Evolutionary conservation across 345 rosid species (phyloP).

Genomic region (Salix brachista): DNA sequence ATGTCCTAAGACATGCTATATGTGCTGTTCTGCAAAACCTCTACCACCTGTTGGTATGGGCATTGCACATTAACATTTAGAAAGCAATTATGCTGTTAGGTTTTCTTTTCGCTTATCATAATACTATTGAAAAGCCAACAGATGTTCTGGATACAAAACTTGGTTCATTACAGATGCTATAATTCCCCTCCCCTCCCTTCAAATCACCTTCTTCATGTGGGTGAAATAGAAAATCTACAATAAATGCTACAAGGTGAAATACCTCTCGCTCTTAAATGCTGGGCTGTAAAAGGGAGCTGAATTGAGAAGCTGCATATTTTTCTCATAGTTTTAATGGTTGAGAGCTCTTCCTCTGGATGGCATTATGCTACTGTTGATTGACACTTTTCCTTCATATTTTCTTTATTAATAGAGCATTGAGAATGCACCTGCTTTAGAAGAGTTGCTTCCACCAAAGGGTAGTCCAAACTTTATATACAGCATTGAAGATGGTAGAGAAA

Average conservation of each 20-base stretch:
- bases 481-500: slow-evolving; percentile 61
- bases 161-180: neutral
- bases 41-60: neutral
- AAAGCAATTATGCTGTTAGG: neutral
- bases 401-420: slow-evolving; percentile 67
- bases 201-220: neutral
- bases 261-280: neutral
- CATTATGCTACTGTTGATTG: slow-evolving; percentile 16
- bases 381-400: slow-evolving; percentile 10
- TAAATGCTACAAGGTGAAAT: neutral
- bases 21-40: neutral
- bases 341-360: neutral
- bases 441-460: slow-evolving; percentile 85
- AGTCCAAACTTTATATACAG: slow-evolving; percentile 63
- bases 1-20: neutral
- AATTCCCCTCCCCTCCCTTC: neutral
- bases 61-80: neutral
- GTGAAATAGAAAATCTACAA: neutral
- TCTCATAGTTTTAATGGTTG: neutral
- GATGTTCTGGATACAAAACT: neutral
- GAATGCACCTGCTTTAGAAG: slow-evolving; percentile 79
- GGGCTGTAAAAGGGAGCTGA: too few species aligned
- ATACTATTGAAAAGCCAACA: neutral
- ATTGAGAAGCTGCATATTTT: too few species aligned
- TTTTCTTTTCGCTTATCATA: neutral